Percentiles rank a stretch among this genome's conserved stretches.
Evolutionary conservation across 2,329 filamentous ascomycete genomes (phyloP).

Genomic region (Exutisphaerella laricina): DNA sequence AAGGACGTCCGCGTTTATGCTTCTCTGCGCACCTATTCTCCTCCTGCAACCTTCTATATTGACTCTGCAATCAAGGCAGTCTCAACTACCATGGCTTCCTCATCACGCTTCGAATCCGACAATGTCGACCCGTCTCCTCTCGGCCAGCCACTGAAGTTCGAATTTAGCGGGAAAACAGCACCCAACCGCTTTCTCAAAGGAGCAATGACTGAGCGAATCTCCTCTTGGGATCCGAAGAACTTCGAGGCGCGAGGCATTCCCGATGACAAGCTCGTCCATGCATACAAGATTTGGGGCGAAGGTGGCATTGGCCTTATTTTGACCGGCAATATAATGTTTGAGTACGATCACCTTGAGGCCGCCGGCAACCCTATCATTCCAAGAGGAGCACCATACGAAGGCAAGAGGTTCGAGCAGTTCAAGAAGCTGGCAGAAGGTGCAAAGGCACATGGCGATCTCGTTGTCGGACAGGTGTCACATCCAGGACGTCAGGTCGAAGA

Average conservation of each 20-base stretch:
- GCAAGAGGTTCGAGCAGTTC: conserved; percentile 57
- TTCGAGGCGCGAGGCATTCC: conserved; percentile 51
- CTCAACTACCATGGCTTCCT: conserved; percentile 33
- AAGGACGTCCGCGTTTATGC: neutral
- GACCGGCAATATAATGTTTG: conserved; percentile 61
- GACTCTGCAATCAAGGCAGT: neutral
- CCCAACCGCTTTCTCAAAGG: conserved; percentile 63
- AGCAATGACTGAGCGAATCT: conserved; percentile 61
- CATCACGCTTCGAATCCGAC: conserved; percentile 37
- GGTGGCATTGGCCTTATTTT: conserved; percentile 52
- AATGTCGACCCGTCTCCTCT: conserved; percentile 38
- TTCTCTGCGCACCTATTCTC: neutral
- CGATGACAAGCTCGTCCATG: conserved; percentile 48
- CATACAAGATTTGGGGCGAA: conserved; percentile 59
- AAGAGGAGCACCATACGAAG: conserved; percentile 45
- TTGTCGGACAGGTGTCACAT: conserved; percentile 58
- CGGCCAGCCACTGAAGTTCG: conserved; percentile 41
- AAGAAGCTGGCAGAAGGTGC: conserved; percentile 49
- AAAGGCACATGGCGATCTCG: conserved; percentile 54
- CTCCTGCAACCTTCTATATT: neutral
- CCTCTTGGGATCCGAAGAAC: conserved; percentile 54
- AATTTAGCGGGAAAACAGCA: conserved; percentile 49
- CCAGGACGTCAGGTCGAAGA: conserved; percentile 53
- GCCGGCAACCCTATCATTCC: conserved; percentile 57
- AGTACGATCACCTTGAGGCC: conserved; percentile 54